phyloP scores from a whole-genome alignment of 1,139 yeast species.

The Yamadazyma songkhlaensis region DNA sequence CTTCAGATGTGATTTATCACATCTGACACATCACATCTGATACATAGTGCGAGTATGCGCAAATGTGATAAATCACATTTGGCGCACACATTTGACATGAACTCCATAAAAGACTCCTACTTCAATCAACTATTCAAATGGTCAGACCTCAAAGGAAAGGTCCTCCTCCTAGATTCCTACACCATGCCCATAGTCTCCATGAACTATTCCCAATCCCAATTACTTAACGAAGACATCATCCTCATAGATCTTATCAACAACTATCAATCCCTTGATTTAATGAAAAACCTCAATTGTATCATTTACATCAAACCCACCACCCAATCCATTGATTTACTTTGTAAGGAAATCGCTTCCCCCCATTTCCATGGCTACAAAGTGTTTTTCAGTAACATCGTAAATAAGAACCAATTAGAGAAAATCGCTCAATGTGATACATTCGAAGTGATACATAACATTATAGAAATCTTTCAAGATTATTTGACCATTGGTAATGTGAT shows the following conservation, averaged over 20 bases:
- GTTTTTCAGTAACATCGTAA: slow-evolving; percentile 71
- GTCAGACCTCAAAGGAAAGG: slow-evolving; percentile 52
- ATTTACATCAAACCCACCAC: slow-evolving; percentile 75
- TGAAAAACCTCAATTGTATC: slow-evolving; percentile 83
- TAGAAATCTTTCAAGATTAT: slow-evolving; percentile 85
- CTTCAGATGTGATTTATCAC: too few species aligned
- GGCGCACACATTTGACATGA: too few species aligned
- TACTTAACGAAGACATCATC: slow-evolving; percentile 77
- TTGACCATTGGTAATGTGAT: slow-evolving; percentile 68
- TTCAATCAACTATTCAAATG: slow-evolving; percentile 34
- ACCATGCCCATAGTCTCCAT: slow-evolving; percentile 85
- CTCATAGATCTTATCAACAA: slow-evolving; percentile 72
- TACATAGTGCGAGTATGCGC: too few species aligned
- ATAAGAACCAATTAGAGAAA: slow-evolving; percentile 75
- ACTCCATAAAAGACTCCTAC: slow-evolving; percentile 35
- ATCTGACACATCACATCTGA: too few species aligned
- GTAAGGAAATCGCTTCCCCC: slow-evolving; percentile 71
- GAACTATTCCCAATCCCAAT: slow-evolving; percentile 82
- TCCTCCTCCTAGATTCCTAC: slow-evolving; percentile 70
- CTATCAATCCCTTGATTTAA: slow-evolving; percentile 54
- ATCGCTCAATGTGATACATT: slow-evolving; percentile 88
- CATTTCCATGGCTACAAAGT: slow-evolving; percentile 76
- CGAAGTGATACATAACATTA: slow-evolving; percentile 72
- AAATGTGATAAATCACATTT: too few species aligned
- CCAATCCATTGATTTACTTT: slow-evolving; percentile 57